Evolutionary conservation across 805 yeast species (phyloP).

Genomic region (Yarrowia phangngaensis): DNA sequence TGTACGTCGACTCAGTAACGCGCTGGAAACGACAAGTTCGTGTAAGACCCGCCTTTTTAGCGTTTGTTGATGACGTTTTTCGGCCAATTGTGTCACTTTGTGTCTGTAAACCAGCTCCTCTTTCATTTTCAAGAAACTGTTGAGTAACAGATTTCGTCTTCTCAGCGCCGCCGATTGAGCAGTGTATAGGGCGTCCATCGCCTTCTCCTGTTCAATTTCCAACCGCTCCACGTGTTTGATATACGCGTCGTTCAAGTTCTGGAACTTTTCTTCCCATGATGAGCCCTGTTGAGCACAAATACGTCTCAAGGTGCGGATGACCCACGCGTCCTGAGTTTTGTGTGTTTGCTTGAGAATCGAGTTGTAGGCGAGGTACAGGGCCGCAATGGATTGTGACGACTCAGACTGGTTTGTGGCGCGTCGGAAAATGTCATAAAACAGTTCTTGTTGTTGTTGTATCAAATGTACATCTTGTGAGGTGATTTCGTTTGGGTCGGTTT

Average conservation of each 20-base stretch:
- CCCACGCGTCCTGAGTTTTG: neutral
- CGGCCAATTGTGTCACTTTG: constrained; percentile 1
- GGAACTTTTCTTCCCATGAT: constrained; percentile 20
- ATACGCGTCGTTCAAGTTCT: constrained; percentile 9
- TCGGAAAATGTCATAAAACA: constrained; percentile 4
- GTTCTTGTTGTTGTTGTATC: constrained; percentile 5
- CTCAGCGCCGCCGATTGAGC: neutral
- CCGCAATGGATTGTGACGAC: neutral
- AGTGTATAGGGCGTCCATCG: constrained; percentile 1
- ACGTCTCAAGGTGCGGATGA: constrained; percentile 2
- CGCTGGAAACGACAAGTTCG: neutral
- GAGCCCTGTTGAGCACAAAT: constrained; percentile 10
- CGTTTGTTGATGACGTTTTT: neutral
- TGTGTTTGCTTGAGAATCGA: neutral
- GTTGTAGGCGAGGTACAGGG: constrained; percentile 4
- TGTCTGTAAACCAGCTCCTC: constrained; percentile 1
- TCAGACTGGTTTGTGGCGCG: constrained; percentile 4
- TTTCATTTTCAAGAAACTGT: neutral
- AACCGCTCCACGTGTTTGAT: constrained; percentile 5
- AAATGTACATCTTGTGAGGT: neutral
- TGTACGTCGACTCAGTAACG: constrained; percentile 1
- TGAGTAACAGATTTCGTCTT: neutral
- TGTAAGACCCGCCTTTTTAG: neutral
- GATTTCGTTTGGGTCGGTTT: neutral
- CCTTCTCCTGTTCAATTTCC: constrained; percentile 7